These are phyloP conservation scores for Kwoniella bestiolae DNA, from an alignment of 768 basidiomycete genomes.

Conservation along the genomic window DNA sequence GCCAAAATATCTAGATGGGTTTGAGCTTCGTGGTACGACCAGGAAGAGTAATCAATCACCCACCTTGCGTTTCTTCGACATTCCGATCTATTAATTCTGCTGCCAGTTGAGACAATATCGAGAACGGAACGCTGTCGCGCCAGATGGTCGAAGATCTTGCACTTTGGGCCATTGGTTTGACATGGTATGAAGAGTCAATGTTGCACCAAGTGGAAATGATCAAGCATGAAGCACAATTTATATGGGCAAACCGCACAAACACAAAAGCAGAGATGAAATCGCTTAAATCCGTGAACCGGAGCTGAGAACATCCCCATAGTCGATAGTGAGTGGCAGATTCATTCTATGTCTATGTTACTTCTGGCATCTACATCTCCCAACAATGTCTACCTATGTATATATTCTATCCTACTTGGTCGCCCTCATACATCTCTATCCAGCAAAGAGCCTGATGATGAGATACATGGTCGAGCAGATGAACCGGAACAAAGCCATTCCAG, in stretches of 20 bases:
- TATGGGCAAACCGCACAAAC: too few relatives aligned
- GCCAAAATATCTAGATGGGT: constrained; percentile 11
- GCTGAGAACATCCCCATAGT: too few relatives aligned
- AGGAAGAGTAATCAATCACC: too few relatives aligned
- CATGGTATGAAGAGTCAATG: background rate
- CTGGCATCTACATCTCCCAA: too few relatives aligned
- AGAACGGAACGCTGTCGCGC: background rate
- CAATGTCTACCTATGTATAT: background rate
- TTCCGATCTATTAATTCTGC: background rate
- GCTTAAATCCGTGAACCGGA: too few relatives aligned
- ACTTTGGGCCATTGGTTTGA: too few relatives aligned
- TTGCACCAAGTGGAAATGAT: background rate
- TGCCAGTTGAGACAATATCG: background rate
- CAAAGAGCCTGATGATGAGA: constrained; percentile 49
- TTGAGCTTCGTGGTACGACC: too few relatives aligned
- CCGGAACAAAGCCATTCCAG: constrained; percentile 61
- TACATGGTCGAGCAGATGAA: constrained; percentile 67
- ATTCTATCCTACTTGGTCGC: background rate
- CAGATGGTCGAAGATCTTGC: too few relatives aligned
- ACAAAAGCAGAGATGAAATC: too few relatives aligned
- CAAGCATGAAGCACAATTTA: too few relatives aligned
- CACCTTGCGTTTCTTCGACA: background rate
- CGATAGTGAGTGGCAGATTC: too few relatives aligned
- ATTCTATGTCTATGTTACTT: too few relatives aligned
- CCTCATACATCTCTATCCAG: constrained; percentile 22